Conservation (phyloP, 805 yeast genomes). For the Candida loeiensis region DNA sequence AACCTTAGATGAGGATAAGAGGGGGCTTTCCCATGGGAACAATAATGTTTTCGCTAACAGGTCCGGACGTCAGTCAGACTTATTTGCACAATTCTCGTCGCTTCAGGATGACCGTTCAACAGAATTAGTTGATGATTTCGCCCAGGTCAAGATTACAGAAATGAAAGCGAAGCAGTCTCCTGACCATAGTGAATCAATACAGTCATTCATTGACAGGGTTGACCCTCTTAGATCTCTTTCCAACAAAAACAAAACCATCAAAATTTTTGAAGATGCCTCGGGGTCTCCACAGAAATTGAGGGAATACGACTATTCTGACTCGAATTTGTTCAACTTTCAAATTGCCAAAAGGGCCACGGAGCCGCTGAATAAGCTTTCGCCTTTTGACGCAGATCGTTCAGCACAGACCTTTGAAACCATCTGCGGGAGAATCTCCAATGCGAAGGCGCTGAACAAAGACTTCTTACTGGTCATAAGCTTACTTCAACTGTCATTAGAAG, state of each 20-base stretch:
- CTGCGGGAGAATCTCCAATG: slow-evolving; percentile 12
- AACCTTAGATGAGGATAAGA: too few species aligned
- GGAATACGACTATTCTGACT: slow-evolving; percentile 30
- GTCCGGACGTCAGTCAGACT: too few species aligned
- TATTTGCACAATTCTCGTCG: background rate
- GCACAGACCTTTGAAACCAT: slow-evolving; percentile 17
- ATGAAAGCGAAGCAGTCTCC: slow-evolving; percentile 14
- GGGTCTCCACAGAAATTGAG: slow-evolving; percentile 36
- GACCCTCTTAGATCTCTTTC: slow-evolving; percentile 41
- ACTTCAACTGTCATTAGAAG: slow-evolving; percentile 14
- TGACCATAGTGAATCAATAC: slow-evolving; percentile 15
- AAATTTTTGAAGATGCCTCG: slow-evolving; percentile 38
- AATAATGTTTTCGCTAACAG: too few species aligned
- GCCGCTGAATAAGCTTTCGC: slow-evolving; percentile 7
- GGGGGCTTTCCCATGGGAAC: too few species aligned
- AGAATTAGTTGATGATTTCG: slow-evolving; percentile 26
- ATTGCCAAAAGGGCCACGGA: slow-evolving; percentile 20
- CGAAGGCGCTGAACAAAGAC: slow-evolving; percentile 10
- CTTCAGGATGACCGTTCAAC: slow-evolving; percentile 12
- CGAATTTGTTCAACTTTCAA: slow-evolving; percentile 41
- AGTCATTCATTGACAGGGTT: slow-evolving; percentile 35
- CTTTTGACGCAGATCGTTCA: slow-evolving; percentile 11
- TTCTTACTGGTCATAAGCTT: slow-evolving; percentile 15
- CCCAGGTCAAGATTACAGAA: slow-evolving; percentile 28
- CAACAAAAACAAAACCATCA: slow-evolving; percentile 31